Evolutionary conservation across 2,329 filamentous ascomycete genomes (phyloP), one percentile per base, ranked within the genome.

Genomic region (Colletotrichum melonis): DNA sequence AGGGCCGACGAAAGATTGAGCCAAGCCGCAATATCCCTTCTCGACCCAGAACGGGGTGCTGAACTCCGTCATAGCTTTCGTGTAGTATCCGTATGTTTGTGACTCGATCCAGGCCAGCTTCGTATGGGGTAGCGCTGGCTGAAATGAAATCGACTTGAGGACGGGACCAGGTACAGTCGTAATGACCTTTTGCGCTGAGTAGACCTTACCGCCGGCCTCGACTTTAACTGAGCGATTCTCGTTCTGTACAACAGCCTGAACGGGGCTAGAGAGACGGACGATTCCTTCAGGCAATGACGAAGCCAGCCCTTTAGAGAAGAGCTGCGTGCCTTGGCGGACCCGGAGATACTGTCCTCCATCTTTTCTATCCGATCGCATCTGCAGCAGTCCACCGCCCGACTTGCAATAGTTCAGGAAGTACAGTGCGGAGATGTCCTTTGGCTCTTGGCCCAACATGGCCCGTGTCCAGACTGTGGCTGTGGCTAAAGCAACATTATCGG

Each of bases 321-420:
- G 75, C 74, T 88, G 85, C 1, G 84, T 88, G 1, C 88, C 88
- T 67, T 86, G 79, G 2, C 82, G 81, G 22, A 88, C 77, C 1
- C 88, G 83, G 8, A 90, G 81, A 75, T 88, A 84, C 75, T 90
- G 88, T 0, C 86, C 89, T 5, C 89, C 89, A 55, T 84, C 76
- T 69, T 87, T 86, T 26, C 81, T 77, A 75, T 91, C 89, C 1
- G 87, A 88, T 0, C 87, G 82, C 84, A 91, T 88, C 57, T 84
- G 81, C 70, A 88, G 71, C 3, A 91, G 79, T 0, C 90, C 89
- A 5, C 85, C 85, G 3, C 87, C 87, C 12, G 83, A 84, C 75
- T 85, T 86, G 82, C 86, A 87, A 79, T 91, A 90, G 76, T 89
- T 83, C 26, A 91, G 81, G 75, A 91, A 89, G 76, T 81, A 90